A percentile compares a stretch with the other conserved stretches of the same genome.
Evolutionary conservation across 345 rosid species (phyloP).

Genomic region (Ricinus communis): DNA sequence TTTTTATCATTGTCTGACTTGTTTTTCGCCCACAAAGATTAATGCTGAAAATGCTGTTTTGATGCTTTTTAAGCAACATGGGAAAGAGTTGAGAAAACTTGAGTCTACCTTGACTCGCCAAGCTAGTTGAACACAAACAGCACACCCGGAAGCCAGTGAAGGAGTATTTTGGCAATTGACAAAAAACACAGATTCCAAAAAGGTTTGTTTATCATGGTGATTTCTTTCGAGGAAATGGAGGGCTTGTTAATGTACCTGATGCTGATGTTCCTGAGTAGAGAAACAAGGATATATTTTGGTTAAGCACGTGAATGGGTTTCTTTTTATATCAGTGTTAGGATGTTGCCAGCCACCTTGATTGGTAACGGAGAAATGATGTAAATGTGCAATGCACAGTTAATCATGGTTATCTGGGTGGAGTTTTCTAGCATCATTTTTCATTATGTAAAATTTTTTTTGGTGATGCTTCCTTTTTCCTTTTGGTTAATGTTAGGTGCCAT

Average conservation of each 20-base stretch:
- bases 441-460: neutral
- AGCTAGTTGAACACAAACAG: neutral
- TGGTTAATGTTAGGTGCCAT: too few relatives aligned
- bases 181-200: neutral
- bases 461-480: neutral
- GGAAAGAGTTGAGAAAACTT: constrained; percentile 41
- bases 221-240: neutral
- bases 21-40: constrained; percentile 13
- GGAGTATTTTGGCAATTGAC: constrained; percentile 2
- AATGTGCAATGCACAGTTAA: neutral
- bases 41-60: neutral
- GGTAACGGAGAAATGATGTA: neutral
- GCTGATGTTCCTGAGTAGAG: neutral
- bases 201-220: neutral
- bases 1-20: constrained; percentile 1
- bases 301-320: neutral
- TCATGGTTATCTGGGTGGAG: neutral
- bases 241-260: neutral
- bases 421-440: neutral
- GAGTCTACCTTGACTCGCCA: constrained; percentile 27
- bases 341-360: neutral
- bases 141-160: neutral
- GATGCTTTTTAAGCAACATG: constrained; percentile 52
- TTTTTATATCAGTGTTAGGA: neutral
- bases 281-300: neutral